Evolutionary conservation across 2,329 filamentous ascomycete species (phyloP).

Genomic region (Venturia asperata): DNA sequence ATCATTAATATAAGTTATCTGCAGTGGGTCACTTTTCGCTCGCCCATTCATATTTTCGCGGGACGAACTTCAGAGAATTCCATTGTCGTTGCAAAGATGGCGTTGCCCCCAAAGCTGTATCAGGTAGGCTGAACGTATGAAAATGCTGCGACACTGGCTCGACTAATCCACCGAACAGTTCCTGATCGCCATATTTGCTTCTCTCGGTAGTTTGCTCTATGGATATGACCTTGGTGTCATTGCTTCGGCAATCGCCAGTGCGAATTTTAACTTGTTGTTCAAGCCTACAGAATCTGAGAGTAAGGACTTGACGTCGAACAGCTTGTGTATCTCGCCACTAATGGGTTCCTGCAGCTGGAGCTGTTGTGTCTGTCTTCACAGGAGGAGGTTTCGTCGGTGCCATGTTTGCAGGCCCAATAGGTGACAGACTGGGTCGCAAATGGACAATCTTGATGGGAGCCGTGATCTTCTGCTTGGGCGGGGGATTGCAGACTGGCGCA

Average conservation of each 20-base stretch:
- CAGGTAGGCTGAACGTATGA: conserved; percentile 35
- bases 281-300: conserved; percentile 34
- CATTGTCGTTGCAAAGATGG: conserved; percentile 34
- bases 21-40: neutral
- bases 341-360: conserved; percentile 38
- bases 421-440: conserved; percentile 61
- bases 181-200: conserved; percentile 52
- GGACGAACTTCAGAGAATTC: neutral
- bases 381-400: conserved; percentile 67
- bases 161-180: conserved; percentile 36
- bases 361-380: conserved; percentile 72
- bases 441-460: conserved; percentile 66
- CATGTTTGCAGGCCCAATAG: conserved; percentile 53
- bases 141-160: neutral
- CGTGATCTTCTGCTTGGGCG: conserved; percentile 64
- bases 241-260: conserved; percentile 46
- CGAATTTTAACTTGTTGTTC: conserved; percentile 38
- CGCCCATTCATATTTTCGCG: neutral
- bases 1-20: neutral
- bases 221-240: conserved; percentile 57
- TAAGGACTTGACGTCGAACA: conserved; percentile 16
- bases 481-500: conserved; percentile 65
- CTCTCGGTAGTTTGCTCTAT: conserved; percentile 51
- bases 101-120: conserved; percentile 51
- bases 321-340: neutral